Conservation (phyloP, 768 basidiomycete species). For the Trametes villosa region DNA sequence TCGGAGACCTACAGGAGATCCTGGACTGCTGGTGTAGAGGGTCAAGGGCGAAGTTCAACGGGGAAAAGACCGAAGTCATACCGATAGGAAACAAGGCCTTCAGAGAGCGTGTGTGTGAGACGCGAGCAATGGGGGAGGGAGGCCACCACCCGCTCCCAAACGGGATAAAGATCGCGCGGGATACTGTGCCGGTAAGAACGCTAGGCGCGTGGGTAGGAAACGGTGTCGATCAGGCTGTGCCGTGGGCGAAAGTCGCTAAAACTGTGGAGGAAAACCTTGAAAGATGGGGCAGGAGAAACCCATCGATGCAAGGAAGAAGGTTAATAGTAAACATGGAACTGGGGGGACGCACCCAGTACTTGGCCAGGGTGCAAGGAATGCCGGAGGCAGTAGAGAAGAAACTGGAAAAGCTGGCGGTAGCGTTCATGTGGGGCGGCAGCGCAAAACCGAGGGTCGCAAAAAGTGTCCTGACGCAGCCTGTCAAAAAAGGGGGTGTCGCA, state of each 20-base stretch:
- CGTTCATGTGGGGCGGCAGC: background rate
- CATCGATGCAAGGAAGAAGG: background rate
- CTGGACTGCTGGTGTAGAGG: slow-evolving; percentile 42
- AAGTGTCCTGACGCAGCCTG: background rate
- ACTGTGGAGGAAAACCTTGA: background rate
- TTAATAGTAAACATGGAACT: background rate
- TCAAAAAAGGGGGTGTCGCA: background rate
- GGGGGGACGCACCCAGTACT: background rate
- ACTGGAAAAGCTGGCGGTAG: background rate
- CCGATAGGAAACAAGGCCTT: slow-evolving; percentile 35
- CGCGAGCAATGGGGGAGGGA: background rate
- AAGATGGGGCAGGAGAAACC: slow-evolving; percentile 6
- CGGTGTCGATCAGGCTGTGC: background rate
- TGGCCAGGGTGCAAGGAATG: slow-evolving; percentile 30
- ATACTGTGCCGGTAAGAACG: background rate
- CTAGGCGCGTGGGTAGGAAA: slow-evolving; percentile 27
- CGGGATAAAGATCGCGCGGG: background rate
- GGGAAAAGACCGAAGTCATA: slow-evolving; percentile 44
- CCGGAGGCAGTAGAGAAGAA: slow-evolving; percentile 5
- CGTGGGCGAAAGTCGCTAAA: background rate
- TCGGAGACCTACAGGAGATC: slow-evolving; percentile 25
- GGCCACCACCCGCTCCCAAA: too few relatives aligned
- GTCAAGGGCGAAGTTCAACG: slow-evolving; percentile 48
- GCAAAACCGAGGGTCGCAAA: background rate
- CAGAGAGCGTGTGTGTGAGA: slow-evolving; percentile 6